Conservation (phyloP, 306 rosid genomes). For the Sechiopsis laciniata region DNA sequence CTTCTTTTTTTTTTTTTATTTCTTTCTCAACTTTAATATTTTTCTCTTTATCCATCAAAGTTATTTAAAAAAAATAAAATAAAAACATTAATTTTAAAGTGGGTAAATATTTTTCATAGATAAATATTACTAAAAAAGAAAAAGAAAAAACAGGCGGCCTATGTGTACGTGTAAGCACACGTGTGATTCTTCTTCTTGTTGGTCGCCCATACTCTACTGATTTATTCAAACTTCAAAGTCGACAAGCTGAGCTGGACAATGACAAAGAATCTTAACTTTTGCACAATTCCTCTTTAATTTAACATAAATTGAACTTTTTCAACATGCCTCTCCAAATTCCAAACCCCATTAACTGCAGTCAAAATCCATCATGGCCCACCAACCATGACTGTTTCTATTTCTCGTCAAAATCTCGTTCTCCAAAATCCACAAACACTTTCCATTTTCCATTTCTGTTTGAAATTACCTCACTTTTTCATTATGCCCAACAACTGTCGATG, state of each 20-base stretch:
- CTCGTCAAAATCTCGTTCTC: constrained; percentile 13
- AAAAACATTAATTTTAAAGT: no score
- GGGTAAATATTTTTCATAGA: no score
- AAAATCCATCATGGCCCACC: neutral
- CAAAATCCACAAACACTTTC: neutral
- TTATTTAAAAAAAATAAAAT: no score
- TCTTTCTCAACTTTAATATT: no score
- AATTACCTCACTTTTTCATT: neutral
- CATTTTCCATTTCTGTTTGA: neutral
- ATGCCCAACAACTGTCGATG: constrained; percentile 10
- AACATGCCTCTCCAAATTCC: neutral
- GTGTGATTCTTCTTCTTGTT: constrained; percentile 7
- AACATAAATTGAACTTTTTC: neutral
- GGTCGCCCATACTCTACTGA: neutral
- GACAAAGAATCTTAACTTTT: neutral
- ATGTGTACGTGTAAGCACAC: constrained; percentile 4
- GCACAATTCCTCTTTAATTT: constrained; percentile 2
- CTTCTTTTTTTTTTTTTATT: no score
- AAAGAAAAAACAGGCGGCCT: neutral
- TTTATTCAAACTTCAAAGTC: neutral
- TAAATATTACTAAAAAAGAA: no score
- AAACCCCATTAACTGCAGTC: constrained; percentile 14
- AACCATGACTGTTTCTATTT: neutral
- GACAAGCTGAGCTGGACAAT: neutral
- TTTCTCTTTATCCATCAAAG: no score